These are phyloP conservation scores for Amanita exitialis DNA, from an alignment of 768 basidiomycete species.

Conservation along the genomic window DNA sequence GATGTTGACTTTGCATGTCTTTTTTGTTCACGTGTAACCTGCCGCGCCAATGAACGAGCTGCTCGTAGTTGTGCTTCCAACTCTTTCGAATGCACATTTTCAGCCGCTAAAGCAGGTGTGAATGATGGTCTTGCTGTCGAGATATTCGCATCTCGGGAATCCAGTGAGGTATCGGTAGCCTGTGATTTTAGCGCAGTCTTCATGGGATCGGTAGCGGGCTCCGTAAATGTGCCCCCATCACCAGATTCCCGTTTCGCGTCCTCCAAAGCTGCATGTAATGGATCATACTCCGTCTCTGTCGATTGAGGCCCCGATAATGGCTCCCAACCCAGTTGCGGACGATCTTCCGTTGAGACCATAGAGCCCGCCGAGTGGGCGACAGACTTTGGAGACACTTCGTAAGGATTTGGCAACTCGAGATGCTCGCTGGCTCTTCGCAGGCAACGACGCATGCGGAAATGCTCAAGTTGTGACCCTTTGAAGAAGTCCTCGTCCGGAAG, in stretches of 20 bases:
- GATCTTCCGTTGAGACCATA: constrained; percentile 3
- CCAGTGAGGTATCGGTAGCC: neutral
- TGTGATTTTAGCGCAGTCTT: neutral
- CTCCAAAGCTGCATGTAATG: neutral
- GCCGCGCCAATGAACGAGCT: constrained; percentile 1
- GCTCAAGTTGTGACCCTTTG: constrained; percentile 15
- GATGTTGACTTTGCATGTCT: neutral
- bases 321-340: constrained; percentile 10
- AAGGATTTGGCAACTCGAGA: constrained; percentile 15
- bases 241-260: neutral
- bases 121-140: neutral
- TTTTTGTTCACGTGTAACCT: neutral
- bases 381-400: constrained; percentile 12
- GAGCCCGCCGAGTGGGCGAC: neutral
- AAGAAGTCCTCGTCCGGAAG: constrained; percentile 16
- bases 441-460: constrained; percentile 19
- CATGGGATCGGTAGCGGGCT: neutral
- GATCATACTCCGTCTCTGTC: constrained; percentile 4
- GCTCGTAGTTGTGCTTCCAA: neutral
- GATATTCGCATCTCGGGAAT: neutral
- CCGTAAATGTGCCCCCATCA: neutral
- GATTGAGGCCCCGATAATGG: constrained; percentile 11
- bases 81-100: neutral
- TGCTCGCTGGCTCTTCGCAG: constrained; percentile 15
- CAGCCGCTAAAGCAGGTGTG: neutral